A percentile compares a stretch with the other conserved stretches of the same genome.
phyloP scores from a whole-genome alignment of 345 rosid genomes.

The Rhodamnia argentea region DNA sequence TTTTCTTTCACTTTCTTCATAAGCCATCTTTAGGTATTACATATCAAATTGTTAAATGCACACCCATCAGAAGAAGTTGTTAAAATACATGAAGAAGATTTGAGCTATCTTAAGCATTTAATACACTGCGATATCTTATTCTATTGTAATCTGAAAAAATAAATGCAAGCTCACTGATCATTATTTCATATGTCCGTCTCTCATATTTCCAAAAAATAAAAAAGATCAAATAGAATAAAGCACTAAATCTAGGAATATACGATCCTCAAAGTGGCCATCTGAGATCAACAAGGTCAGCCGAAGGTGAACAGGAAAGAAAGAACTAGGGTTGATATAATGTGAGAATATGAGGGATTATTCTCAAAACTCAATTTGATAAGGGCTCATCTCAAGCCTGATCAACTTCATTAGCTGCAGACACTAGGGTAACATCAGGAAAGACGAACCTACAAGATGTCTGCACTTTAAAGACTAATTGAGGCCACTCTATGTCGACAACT shows the following conservation, averaged over 20 bases:
- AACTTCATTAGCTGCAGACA: neutral
- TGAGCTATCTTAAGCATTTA: neutral
- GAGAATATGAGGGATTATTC: neutral
- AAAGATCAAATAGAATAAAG: neutral
- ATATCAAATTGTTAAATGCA: neutral
- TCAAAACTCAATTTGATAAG: neutral
- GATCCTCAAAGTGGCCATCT: neutral
- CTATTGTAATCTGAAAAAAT: neutral
- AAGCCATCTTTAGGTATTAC: neutral
- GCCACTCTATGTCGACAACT: neutral
- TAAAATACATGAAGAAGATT: neutral
- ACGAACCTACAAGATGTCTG: neutral
- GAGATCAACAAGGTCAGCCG: neutral
- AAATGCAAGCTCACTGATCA: neutral
- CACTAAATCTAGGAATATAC: neutral
- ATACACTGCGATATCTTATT: neutral
- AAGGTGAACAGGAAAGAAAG: neutral
- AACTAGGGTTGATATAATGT: neutral
- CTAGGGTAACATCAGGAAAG: neutral
- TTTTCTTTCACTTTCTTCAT: neutral
- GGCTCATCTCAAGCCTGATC: neutral
- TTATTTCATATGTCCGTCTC: neutral
- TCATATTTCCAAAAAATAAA: too few species aligned
- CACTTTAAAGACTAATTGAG: neutral
- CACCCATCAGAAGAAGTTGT: neutral